Conservation (phyloP, 495 filamentous ascomycete species). For the Cairneyella variabilis region DNA sequence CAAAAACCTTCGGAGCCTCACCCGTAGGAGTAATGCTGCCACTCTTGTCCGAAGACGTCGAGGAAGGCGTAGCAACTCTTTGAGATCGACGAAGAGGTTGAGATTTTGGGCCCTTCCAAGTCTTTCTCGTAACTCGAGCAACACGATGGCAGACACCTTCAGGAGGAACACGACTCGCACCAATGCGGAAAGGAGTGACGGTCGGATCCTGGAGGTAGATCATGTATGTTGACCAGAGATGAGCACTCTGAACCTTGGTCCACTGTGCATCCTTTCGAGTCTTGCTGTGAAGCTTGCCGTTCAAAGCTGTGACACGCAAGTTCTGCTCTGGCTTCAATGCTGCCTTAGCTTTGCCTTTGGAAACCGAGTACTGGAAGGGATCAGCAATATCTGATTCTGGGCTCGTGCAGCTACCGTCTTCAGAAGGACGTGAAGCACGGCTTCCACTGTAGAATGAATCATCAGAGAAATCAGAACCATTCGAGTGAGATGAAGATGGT, state of each 20-base stretch:
- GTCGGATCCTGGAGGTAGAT: constrained; percentile 87
- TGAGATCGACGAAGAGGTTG: constrained; percentile 11
- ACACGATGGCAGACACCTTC: constrained; percentile 87
- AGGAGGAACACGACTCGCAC: constrained; percentile 81
- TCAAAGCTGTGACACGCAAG: constrained; percentile 6
- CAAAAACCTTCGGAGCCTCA: constrained; percentile 25
- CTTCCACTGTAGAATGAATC: constrained; percentile 27
- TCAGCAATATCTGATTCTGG: constrained; percentile 34
- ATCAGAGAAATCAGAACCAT: constrained; percentile 23
- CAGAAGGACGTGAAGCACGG: constrained; percentile 39
- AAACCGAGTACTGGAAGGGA: constrained; percentile 23
- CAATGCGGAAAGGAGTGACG: constrained; percentile 88
- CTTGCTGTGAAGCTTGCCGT: constrained; percentile 21
- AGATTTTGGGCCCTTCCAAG: constrained; percentile 64
- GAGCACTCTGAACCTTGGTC: constrained; percentile 87
- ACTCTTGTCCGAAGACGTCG: constrained; percentile 37
- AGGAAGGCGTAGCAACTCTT: not conserved
- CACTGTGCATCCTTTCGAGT: constrained; percentile 40
- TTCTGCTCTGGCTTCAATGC: not conserved
- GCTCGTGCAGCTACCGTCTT: constrained; percentile 40
- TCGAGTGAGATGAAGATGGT: constrained; percentile 18
- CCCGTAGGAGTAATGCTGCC: constrained; percentile 66
- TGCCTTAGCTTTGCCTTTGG: constrained; percentile 19
- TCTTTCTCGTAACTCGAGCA: constrained; percentile 76
- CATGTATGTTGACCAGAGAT: constrained; percentile 88